phyloP scores from a whole-genome alignment of 768 basidiomycete genomes.

The Lyophyllum shimeji region DNA sequence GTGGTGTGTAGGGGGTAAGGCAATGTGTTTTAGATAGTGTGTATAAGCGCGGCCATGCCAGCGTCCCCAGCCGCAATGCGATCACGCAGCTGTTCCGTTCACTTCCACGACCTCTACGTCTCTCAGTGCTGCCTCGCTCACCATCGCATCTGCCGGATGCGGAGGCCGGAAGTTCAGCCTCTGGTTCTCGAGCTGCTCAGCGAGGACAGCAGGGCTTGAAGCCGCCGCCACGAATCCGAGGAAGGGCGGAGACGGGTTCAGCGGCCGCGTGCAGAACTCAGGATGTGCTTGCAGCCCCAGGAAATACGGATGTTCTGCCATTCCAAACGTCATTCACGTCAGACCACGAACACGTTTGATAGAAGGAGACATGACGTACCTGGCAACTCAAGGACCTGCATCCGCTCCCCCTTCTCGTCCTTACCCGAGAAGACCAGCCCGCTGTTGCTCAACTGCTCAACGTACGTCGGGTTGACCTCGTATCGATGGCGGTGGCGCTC shows the following conservation, averaged over 20 bases:
- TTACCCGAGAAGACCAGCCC: conserved; percentile 75
- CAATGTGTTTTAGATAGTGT: conserved; percentile 13
- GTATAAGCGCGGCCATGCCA: conserved; percentile 6
- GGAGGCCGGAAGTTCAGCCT: conserved; percentile 62
- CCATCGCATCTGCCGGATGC: conserved; percentile 75
- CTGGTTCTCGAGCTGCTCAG: conserved; percentile 75
- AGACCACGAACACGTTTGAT: background rate
- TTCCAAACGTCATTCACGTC: too few species aligned
- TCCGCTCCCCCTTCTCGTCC: conserved; percentile 94
- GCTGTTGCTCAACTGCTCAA: conserved; percentile 64
- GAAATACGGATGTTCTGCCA: conserved; percentile 88
- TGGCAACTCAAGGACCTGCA: conserved; percentile 91
- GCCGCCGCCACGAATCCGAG: conserved; percentile 93
- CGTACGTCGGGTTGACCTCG: conserved; percentile 91
- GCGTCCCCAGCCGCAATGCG: conserved; percentile 18
- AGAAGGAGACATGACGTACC: conserved; percentile 45
- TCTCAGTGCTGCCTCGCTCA: conserved; percentile 60
- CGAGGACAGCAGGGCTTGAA: conserved; percentile 46
- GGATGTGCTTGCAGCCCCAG: conserved; percentile 95
- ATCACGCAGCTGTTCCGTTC: conserved; percentile 20
- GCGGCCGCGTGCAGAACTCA: conserved; percentile 96
- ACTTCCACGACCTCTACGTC: conserved; percentile 21
- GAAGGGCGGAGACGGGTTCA: conserved; percentile 97
- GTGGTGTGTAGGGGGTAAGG: background rate
- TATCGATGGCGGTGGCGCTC: conserved; percentile 95